Evolutionary conservation across 352 stramenopile genomes (phyloP), one percentile per base, ranked within the genome.

Genomic region (Paralagenidium karlingii): DNA sequence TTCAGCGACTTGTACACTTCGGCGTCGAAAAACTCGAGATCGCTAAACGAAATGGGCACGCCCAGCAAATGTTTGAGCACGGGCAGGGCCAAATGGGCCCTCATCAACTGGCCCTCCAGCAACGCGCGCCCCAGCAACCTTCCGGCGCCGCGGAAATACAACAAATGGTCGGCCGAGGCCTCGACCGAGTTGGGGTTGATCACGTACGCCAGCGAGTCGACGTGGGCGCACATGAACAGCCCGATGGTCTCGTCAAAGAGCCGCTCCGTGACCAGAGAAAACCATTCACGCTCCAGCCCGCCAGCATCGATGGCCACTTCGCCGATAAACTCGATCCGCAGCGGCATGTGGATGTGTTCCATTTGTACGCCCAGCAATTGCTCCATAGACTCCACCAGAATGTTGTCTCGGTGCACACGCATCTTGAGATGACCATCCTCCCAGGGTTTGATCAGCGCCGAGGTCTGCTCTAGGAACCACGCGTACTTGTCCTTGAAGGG

Each of bases 101-200:
- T 77, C 53, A 94, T 80, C 39, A 92, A 51, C 50, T 97, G 96
- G 1, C 95, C 95, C 61, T 99, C 96, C 9, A 96, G 68, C 25
- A 99, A 56, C 22, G 95, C 94, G 49, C 97, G 97, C 21, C 93
- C 95, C 46, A 99, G 60, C 8, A 99, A 63, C 6, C 94, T 73
- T 2, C 92, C 94, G 0, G 94, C 73, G 43, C 96, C 96, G 37
- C 94, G 87, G 60, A 98, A 98, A 64, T 98, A 98, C n/a, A 96
- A 62, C 45, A 99, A 53, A 55, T 99, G 94, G 50, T 98, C 78
- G 1, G 94, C 89, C 45, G 71, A 85, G 1, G 74, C 74, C 39
- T 88, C 68, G 8, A 82, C 60, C 15, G 73, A 85, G 55, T 86
- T 86, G 11, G 70, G 63, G 55, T 88, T 86, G 48, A 90, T 84